Conservation (phyloP, 2,329 filamentous ascomycete genomes). For the Zymoseptoria passerinii region DNA sequence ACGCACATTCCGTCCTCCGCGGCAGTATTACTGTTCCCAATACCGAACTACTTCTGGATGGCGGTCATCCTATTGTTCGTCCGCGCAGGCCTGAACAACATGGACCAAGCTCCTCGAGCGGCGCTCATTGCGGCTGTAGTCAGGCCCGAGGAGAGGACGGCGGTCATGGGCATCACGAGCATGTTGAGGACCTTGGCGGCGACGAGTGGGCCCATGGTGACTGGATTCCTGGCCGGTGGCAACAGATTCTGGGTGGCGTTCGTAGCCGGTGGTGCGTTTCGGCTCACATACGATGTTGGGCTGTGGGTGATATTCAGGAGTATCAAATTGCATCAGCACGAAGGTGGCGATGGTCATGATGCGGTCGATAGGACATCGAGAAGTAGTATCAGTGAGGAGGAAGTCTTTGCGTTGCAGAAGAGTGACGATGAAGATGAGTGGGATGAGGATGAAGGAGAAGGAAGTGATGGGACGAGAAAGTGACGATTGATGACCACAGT, state of each 20-base stretch:
- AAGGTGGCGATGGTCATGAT: slow-evolving; percentile 1
- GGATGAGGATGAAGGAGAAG: neutral
- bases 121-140: slow-evolving; percentile 62
- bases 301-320: slow-evolving; percentile 53
- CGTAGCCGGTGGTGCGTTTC: slow-evolving; percentile 46
- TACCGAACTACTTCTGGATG: slow-evolving; percentile 43
- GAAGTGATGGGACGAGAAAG: neutral
- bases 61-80: slow-evolving; percentile 51
- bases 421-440: neutral
- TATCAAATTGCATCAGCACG: slow-evolving; percentile 38
- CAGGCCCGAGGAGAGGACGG: slow-evolving; percentile 55
- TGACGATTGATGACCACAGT: neutral
- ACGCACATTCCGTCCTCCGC: slow-evolving; percentile 50
- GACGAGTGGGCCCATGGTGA: slow-evolving; percentile 47
- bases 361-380: neutral
- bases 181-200: slow-evolving; percentile 54
- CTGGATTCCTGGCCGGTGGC: slow-evolving; percentile 47
- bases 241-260: slow-evolving; percentile 55
- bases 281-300: slow-evolving; percentile 51
- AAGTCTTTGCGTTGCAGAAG: neutral
- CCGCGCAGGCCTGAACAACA: slow-evolving; percentile 55
- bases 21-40: slow-evolving; percentile 52
- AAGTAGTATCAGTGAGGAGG: neutral
- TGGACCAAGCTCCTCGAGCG: slow-evolving; percentile 60
- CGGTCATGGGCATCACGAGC: slow-evolving; percentile 61